Evolutionary conservation across 2,329 filamentous ascomycete species (phyloP), one percentile per base, ranked within the genome.

Genomic region (Fonsecaea multimorphosa): DNA sequence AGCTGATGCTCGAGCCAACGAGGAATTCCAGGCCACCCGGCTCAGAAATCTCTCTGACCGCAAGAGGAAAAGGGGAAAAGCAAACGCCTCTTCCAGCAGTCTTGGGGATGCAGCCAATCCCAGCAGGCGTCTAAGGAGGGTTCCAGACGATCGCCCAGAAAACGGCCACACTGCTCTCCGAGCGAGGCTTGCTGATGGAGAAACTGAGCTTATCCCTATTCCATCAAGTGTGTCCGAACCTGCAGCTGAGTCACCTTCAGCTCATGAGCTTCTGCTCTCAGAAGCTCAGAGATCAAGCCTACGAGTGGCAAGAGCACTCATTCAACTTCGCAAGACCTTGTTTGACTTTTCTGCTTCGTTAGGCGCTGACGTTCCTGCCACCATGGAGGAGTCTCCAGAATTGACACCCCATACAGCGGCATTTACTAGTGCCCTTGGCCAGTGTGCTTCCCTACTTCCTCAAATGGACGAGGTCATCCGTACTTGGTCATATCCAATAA

Each of bases 161-260:
- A 77, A 71, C 36, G 78, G 78, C 40, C 79, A 83, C 14, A 77
- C 85, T 36, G 81, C 86, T 2, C 77, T 89, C 36, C 77, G 84
- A 52, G 82, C 88, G 1, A 83, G 84, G 9, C 88, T 87, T 70
- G 82, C 81, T 11, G 88, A 88, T 71, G 86, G 86, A 1, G 83
- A 87, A 57, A 83, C 81, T 57, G 85, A 87, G 71, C 82, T 88
- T 67, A 84, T 88, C 32, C 80, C 81, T 1, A 79, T 88, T 16
- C 32, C 58, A 38, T 52, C 61, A 6, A 53, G 19, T 31, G 9
- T 6, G 3, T 52, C 44, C 44, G 46, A 60, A 31, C 9, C 58
- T 16, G 54, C 40, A 19, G 38, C 40, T 24, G 65, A 61, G 38
- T 40, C 59, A 6, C 66, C 77, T n/a, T 66, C 80, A 8, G 76